Evolutionary conservation across 2,329 filamentous ascomycete genomes (phyloP).

Genomic region (Hymenoscyphus albidus): DNA sequence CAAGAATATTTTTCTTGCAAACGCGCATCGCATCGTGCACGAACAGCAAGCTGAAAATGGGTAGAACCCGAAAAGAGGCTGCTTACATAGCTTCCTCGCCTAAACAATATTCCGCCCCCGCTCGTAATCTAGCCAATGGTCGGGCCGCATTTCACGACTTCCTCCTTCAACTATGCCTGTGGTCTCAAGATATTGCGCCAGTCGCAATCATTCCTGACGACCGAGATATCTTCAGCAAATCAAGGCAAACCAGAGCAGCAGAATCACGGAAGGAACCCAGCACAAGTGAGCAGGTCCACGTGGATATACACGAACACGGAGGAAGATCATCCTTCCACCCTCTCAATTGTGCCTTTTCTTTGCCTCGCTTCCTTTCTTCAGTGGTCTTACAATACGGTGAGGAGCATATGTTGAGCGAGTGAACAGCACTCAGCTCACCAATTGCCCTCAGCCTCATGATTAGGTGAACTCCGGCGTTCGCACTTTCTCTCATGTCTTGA

Average conservation of each 20-base stretch:
- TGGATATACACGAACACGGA: not conserved
- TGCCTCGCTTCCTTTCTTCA: not conserved
- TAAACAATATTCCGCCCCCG: constrained; percentile 1
- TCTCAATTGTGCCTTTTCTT: not conserved
- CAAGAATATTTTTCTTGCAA: not conserved
- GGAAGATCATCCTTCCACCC: not conserved
- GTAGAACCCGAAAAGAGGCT: not conserved
- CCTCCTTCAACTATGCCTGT: not conserved
- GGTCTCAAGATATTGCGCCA: not conserved
- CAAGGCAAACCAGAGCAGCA: not conserved
- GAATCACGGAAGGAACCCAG: not conserved
- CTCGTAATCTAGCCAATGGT: constrained; percentile 1
- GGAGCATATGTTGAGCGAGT: not conserved
- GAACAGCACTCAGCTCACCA: not conserved
- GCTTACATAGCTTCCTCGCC: not conserved
- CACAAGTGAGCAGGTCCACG: not conserved
- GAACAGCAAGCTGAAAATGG: not conserved
- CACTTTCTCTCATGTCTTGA: not conserved
- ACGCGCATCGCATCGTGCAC: not conserved
- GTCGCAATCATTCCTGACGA: not conserved
- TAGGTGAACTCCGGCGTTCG: not conserved
- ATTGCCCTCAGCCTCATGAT: not conserved
- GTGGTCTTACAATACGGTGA: constrained; percentile 2
- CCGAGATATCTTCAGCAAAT: not conserved
- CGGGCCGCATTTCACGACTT: not conserved